Base-by-base conservation (phyloP, 208 protist species). In the Naegleria lovaniensis region DNA sequence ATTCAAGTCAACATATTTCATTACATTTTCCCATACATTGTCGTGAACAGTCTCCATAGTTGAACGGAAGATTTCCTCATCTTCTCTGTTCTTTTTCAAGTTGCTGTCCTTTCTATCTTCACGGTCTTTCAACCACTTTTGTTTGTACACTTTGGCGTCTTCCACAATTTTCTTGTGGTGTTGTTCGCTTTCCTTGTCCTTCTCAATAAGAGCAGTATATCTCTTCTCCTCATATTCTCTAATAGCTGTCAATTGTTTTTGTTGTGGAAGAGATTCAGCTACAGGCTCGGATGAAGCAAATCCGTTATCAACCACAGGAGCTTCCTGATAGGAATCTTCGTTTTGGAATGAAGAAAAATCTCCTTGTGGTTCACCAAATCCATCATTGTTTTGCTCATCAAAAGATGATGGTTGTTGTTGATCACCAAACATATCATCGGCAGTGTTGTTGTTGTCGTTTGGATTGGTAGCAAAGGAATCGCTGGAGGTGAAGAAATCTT, bases 1-100 rank as follows among this genome's bases (percentile, higher is more conserved):
- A 40, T 84, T 36, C 5, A 85, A 48, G 19, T 85, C 38, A 48
- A 85, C 83, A 85, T 85, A 85, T 6, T 41, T 85, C 15, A 48
- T 19, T 22, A 85, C 83, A 48, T 85, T 85, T 48, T 85, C 83
- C 83, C 83, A 85, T 0, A 85, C 83, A 85, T 85, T 85, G 15
- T 85, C n/a, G 33, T 85, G 79, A 43, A 43, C 39, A 43, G 79
- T 43, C 13, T 85, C 79, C 5, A 85, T 19, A 5, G 36, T 19
- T 85, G 5, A 29, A 15, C 25, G 5, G 39, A 85, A 85, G 79
- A 85, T 36, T 41, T 38, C n/a, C 41, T 85, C 79, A 43, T 43
- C 39, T 41, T 85, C 79, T 40, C 19, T 85, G 25, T 85, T 85
- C 79, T 85, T 85, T 36, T 85, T 85, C 1, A 36, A 36, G 9